phyloP scores from a whole-genome alignment of 352 stramenopile genomes.

The Pythium biforme region DNA sequence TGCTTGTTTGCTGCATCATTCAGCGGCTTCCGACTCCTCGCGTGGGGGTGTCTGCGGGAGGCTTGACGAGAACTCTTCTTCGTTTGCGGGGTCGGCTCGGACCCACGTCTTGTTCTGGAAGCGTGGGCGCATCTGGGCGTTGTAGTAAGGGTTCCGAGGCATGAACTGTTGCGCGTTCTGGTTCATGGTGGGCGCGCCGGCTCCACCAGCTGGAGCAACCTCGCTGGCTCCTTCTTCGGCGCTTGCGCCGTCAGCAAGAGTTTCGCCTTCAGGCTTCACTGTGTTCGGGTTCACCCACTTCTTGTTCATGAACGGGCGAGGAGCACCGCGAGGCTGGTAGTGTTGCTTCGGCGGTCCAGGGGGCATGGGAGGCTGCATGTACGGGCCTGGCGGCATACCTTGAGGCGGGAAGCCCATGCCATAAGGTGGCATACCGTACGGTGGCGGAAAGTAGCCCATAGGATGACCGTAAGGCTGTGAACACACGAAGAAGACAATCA shows the following conservation, averaged over 20 bases:
- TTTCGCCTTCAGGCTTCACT: conserved; percentile 43
- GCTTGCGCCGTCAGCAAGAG: conserved; percentile 28
- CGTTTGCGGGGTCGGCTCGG: conserved; percentile 61
- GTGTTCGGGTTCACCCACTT: conserved; percentile 86
- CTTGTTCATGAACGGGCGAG: conserved; percentile 72
- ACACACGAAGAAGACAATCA: not conserved
- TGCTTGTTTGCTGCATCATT: not conserved
- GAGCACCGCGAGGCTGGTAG: conserved; percentile 36
- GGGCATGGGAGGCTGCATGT: conserved; percentile 28
- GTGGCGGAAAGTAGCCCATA: conserved; percentile 70
- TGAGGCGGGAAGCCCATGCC: conserved; percentile 72
- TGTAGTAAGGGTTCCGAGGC: conserved; percentile 67
- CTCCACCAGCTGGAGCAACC: conserved; percentile 2
- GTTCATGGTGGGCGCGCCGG: not conserved
- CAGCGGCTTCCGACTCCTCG: conserved; percentile 30
- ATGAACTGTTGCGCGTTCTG: conserved; percentile 45
- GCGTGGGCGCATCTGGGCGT: conserved; percentile 68
- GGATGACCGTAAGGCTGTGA: conserved; percentile 59
- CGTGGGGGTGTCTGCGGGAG: conserved; percentile 72
- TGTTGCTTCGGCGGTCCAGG: conserved; percentile 24
- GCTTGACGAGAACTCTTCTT: conserved; percentile 72
- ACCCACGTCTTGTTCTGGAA: conserved; percentile 91
- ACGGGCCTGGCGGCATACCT: conserved; percentile 37
- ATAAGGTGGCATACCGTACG: conserved; percentile 71
- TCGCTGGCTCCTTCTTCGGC: conserved; percentile 3